Evolutionary conservation across 495 filamentous ascomycete genomes (phyloP), one percentile per base, ranked within the genome.

Genomic region (Articulospora tetracladia): DNA sequence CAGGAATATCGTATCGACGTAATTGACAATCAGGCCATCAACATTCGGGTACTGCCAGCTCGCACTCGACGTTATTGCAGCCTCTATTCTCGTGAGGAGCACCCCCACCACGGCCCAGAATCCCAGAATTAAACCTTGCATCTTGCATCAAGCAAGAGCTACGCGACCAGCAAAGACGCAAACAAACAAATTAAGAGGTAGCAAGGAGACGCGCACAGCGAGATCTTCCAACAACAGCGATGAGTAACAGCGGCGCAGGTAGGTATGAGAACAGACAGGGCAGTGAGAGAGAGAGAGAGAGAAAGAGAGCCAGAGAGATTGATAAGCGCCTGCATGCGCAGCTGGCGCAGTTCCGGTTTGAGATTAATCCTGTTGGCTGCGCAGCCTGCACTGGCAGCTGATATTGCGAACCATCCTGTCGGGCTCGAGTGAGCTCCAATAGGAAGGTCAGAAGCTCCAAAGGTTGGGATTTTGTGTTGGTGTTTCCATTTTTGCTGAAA

Each of bases 11-110:
- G 53, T 55, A 20, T 55, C 53, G 28, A 55, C 41, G 20, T 55
- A 55, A 41, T 55, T 55, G 32, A 55, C 32, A 10, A 32, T 55
- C 53, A 55, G 24, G 15, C 32, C 53, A 41, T 39, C 28, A 22
- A 34, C 20, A 24, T 34, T 15, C 19, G 53, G 53, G 32, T 34
- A 55, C 30, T 55, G 53, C 28, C 28, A 55, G 4, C 27, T 55
- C 19, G 53, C 53, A 55, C 26, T 24, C 19, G 53, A 36, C 32
- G 20, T 22, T 51, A 22, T 22, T 25, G 1, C 11, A 12, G 4
- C 48, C 6, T 6, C 48, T 24, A 2, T 22, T 23, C 19, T 25
- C 4, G 30, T 15, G 15, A 34, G 30, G 7, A 34, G 15, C 6
- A 15, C 30, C 15, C 30, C 30, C 6, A 34, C 30, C 30, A 34